phyloP scores from a whole-genome alignment of 495 filamentous ascomycete species.

The Neurospora africana region DNA sequence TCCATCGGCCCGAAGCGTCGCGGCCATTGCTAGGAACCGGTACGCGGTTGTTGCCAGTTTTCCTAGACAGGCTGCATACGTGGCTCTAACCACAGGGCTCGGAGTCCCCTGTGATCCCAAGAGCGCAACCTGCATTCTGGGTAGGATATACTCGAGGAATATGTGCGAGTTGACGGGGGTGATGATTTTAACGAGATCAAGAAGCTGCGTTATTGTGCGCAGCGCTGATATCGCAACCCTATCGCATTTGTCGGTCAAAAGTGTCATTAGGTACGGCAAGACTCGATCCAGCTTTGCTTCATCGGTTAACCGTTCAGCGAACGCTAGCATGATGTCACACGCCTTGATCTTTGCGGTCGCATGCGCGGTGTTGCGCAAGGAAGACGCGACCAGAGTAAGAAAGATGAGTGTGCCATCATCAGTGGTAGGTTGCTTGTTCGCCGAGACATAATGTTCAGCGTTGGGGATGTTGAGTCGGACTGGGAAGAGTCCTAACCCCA shows the following conservation, averaged over 20 bases:
- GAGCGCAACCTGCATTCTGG: constrained; percentile 64
- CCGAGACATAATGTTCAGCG: constrained; percentile 53
- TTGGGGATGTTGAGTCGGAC: constrained; percentile 82
- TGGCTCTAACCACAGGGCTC: constrained; percentile 65
- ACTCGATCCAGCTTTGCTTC: constrained; percentile 95
- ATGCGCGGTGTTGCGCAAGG: constrained; percentile 77
- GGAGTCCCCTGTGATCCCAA: constrained; percentile 44
- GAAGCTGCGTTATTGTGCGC: constrained; percentile 73
- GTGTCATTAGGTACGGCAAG: constrained; percentile 73
- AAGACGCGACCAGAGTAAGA: constrained; percentile 75
- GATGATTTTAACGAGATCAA: constrained; percentile 75
- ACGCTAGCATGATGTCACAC: constrained; percentile 87
- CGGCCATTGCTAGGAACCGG: constrained; percentile 80
- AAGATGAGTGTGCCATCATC: constrained; percentile 95
- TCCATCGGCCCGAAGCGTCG: constrained; percentile 75
- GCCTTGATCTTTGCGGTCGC: constrained; percentile 79
- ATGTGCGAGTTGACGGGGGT: constrained; percentile 93
- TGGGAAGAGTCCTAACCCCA: constrained; percentile 51
- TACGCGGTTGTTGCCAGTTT: constrained; percentile 83
- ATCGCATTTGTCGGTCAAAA: constrained; percentile 72
- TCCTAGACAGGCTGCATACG: constrained; percentile 86
- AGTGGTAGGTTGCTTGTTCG: constrained; percentile 29
- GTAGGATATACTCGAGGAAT: constrained; percentile 91
- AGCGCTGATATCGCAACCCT: constrained; percentile 77
- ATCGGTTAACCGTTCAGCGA: constrained; percentile 83